Evolutionary conservation across 2,329 filamentous ascomycete species (phyloP).

Genomic region (Epicoccum sorghinum): DNA sequence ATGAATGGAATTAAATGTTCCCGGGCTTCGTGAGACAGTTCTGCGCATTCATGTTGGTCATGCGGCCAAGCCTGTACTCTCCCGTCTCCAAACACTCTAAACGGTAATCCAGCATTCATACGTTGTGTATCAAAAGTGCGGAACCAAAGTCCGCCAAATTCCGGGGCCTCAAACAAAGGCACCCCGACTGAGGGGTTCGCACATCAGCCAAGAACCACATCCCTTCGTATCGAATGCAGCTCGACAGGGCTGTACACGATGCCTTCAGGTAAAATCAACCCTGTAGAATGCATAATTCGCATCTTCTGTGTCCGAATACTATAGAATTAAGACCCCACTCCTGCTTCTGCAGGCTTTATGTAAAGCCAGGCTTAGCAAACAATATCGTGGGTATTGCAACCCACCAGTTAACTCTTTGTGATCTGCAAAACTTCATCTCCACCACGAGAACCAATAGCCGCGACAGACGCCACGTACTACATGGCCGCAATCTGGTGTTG

Average conservation of each 20-base stretch:
- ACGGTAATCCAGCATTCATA: slow-evolving; percentile 1
- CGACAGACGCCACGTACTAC: no score
- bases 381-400: background rate
- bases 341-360: background rate
- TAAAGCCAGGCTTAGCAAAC: background rate
- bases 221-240: background rate
- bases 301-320: no score
- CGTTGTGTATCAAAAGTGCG: background rate
- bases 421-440: background rate
- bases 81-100: slow-evolving; percentile 5
- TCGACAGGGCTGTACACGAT: no score
- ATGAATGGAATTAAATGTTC: background rate
- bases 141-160: background rate
- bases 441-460: background rate
- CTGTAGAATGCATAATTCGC: no score
- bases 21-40: slow-evolving; percentile 1
- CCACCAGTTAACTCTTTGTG: background rate
- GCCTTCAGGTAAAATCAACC: no score
- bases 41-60: background rate
- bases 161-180: background rate
- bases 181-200: background rate
- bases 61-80: slow-evolving; percentile 1
- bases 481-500: no score
- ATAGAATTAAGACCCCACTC: no score
- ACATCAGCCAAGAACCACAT: no score